phyloP scores from a whole-genome alignment of 1,284 basidiomycete genomes.

The Singerocomus rubriflavus region DNA sequence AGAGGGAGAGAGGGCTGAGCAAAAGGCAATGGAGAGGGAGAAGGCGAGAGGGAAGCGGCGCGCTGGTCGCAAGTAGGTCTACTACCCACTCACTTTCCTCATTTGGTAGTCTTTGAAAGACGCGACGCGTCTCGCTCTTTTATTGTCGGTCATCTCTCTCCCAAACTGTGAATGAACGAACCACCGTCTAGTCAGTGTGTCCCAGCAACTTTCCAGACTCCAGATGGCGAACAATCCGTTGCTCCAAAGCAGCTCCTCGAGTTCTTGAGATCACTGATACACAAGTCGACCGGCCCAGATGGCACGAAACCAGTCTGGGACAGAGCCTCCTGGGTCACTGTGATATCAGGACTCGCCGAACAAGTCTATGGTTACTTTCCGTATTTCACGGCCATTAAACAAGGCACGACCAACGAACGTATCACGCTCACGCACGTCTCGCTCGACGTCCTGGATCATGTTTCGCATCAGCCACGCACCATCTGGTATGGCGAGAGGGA shows the following conservation, averaged over 20 bases:
- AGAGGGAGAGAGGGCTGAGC: conserved; percentile 89
- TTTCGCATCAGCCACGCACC: conserved; percentile 46
- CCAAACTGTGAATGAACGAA: conserved; percentile 18
- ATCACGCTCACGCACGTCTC: conserved; percentile 51
- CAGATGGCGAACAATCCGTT: conserved; percentile 31
- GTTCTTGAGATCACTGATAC: conserved; percentile 42
- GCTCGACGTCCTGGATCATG: conserved; percentile 50
- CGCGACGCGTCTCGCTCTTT: conserved; percentile 9
- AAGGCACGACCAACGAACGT: conserved; percentile 59
- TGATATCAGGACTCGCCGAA: conserved; percentile 50
- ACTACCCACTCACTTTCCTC: background rate
- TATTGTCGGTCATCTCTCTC: background rate
- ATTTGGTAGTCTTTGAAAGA: conserved; percentile 8
- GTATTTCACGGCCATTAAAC: conserved; percentile 38
- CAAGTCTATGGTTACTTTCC: conserved; percentile 50
- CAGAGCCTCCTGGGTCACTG: conserved; percentile 37
- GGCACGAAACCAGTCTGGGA: conserved; percentile 28
- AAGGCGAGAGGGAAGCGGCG: conserved; percentile 76
- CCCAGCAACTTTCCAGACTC: conserved; percentile 40
- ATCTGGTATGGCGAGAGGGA: conserved; percentile 46
- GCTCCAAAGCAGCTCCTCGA: conserved; percentile 45
- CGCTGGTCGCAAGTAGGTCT: conserved; percentile 59
- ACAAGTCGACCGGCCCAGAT: conserved; percentile 32
- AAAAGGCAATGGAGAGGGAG: conserved; percentile 88
- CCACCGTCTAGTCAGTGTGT: conserved; percentile 28